These are phyloP conservation scores for Kwoniella botswanensis DNA, from an alignment of 768 basidiomycete genomes.

Conservation along the genomic window DNA sequence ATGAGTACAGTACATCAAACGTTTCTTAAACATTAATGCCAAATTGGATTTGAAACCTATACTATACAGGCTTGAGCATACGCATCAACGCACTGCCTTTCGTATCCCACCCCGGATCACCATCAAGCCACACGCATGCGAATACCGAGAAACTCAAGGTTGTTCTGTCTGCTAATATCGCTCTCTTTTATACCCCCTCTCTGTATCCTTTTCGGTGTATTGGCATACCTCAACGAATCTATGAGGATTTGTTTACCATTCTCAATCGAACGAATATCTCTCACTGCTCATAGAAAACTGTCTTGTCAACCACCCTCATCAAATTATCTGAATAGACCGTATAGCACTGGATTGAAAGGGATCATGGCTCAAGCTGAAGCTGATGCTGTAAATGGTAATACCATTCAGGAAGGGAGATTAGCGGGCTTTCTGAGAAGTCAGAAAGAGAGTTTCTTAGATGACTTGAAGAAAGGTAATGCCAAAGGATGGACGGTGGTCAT, in stretches of 20 bases:
- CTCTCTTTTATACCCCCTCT: conserved; percentile 15
- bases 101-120: neutral
- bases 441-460: conserved; percentile 69
- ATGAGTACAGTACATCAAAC: too few relatives aligned
- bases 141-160: conserved; percentile 10
- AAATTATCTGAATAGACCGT: neutral
- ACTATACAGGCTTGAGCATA: neutral
- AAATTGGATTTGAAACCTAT: too few relatives aligned
- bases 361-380: neutral
- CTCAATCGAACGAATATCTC: conserved; percentile 39
- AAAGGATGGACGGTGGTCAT: conserved; percentile 81
- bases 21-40: too few relatives aligned
- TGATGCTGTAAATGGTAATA: conserved; percentile 8
- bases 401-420: conserved; percentile 32
- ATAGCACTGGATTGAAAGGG: neutral
- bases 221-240: conserved; percentile 30
- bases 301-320: conserved; percentile 34
- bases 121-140: conserved; percentile 5
- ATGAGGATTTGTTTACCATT: conserved; percentile 53
- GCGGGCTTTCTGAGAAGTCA: conserved; percentile 61
- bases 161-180: conserved; percentile 9
- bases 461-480: conserved; percentile 62
- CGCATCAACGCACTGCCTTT: neutral
- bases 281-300: conserved; percentile 32
- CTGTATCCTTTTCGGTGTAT: conserved; percentile 7